Evolutionary conservation across 2,329 filamentous ascomycete genomes (phyloP), one percentile per base, ranked within the genome.

Genomic region (Hypoxylon sp.): DNA sequence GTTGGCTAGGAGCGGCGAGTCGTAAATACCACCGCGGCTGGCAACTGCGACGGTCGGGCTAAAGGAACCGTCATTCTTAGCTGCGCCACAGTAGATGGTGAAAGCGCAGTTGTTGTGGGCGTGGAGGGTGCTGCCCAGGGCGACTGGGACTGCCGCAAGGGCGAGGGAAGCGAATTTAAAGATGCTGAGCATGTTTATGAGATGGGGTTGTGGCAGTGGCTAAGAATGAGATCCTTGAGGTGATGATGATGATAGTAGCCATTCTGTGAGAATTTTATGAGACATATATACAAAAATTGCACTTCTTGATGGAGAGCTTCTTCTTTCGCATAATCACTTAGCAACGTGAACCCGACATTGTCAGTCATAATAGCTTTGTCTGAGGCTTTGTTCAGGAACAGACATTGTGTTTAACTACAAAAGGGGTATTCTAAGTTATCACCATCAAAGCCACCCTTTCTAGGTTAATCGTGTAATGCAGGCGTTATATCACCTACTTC

Each of bases 61-160:
- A 5, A 55, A 67, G 2, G 35, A 35, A 2, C 70, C 69, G 42
- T 73, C 67, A 24, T 75, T 74, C 37, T 71, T 72, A 1, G 69
- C 73, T 0, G 54, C 65, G 4, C 24, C 57, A 51, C 73, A 75
- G 31, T 29, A 74, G 13, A 74, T 57, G 9, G 31, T 6, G 42
- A 74, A 74, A 2, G 11, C 3, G 50, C 73, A 75, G 31, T 58
- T 29, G 58, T 74, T 75, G 19, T 61, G 37, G 9, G 52, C 70
- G 14, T 54, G 13, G 1, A 75, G 52, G 19, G 44, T 60, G 10
- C 65, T 61, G 3, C 64, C 72, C 5, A 66, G 33, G 10, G 29
- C 53, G 14, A 50, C 24, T 5, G 66, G 72, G 10, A 70, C 19
- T 2, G 51, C 42, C 29, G 65, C 10, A n/a, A 70, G 33, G 26